Evolutionary conservation across 495 filamentous ascomycete species (phyloP).

Genomic region (Hypoxylon perforatum): DNA sequence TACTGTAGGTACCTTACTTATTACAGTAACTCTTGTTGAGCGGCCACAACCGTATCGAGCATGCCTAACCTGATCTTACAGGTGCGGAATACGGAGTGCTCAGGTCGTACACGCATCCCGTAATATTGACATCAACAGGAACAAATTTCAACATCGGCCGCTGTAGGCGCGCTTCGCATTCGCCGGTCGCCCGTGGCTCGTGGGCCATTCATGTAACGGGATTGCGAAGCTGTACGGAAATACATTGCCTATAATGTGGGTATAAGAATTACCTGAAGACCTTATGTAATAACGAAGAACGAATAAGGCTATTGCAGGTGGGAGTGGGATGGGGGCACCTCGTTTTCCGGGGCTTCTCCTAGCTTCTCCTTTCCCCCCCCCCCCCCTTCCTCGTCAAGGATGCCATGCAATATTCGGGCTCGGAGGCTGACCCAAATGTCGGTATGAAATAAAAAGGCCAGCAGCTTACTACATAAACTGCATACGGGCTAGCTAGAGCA

Average conservation of each 20-base stretch:
- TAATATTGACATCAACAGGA: constrained; percentile 38
- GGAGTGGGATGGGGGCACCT: constrained; percentile 4
- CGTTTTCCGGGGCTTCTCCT: background rate
- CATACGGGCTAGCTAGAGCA: background rate
- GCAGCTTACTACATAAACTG: constrained; percentile 31
- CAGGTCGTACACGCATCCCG: constrained; percentile 25
- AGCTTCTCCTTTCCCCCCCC: too few relatives aligned
- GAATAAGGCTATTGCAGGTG: constrained; percentile 25
- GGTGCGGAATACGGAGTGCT: constrained; percentile 34
- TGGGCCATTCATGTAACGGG: background rate
- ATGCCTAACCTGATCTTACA: constrained; percentile 23
- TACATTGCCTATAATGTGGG: constrained; percentile 2
- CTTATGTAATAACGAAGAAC: constrained; percentile 15
- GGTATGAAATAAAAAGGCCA: constrained; percentile 30
- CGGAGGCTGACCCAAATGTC: constrained; percentile 36
- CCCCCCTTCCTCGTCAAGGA: too few relatives aligned
- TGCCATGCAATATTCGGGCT: constrained; percentile 27
- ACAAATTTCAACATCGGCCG: constrained; percentile 30
- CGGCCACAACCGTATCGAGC: constrained; percentile 26
- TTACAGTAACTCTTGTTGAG: constrained; percentile 32
- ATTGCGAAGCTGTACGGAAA: too few relatives aligned
- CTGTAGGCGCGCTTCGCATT: constrained; percentile 34
- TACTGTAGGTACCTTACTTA: constrained; percentile 28
- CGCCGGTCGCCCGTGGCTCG: background rate
- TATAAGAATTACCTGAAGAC: constrained; percentile 26